phyloP scores from a whole-genome alignment of 116 monocot genomes.

The Cymodocea nodosa region DNA sequence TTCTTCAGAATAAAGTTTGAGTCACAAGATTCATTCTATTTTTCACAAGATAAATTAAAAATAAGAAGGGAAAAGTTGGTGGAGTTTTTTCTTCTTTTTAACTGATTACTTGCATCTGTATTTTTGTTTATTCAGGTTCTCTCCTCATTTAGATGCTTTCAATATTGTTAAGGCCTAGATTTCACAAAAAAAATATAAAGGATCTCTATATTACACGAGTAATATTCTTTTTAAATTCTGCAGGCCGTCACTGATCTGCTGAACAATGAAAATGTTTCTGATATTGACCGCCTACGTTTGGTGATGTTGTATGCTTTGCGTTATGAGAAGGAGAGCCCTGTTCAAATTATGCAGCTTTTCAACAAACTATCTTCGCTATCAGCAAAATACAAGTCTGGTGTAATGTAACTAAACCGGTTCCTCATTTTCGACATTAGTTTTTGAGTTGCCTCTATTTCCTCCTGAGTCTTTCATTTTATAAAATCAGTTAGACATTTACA shows the following conservation, averaged over 20 bases:
- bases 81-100: too few species aligned
- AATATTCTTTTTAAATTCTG: constrained; percentile 11
- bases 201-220: neutral
- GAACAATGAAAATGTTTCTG: constrained; percentile 84
- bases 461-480: too few species aligned
- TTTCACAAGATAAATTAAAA: too few species aligned
- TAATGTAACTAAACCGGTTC: constrained; percentile 58
- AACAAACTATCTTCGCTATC: constrained; percentile 93
- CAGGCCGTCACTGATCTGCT: constrained; percentile 90
- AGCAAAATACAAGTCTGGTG: constrained; percentile 96
- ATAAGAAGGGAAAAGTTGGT: too few species aligned
- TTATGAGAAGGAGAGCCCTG: constrained; percentile 98
- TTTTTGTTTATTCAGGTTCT: too few species aligned
- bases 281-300: constrained; percentile 68
- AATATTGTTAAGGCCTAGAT: too few species aligned
- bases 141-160: neutral
- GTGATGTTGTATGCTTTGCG: constrained; percentile 98
- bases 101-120: too few species aligned
- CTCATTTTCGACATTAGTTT: constrained; percentile 1
- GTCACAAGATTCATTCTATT: too few species aligned
- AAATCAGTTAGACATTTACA: neutral
- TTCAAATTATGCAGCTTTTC: constrained; percentile 97
- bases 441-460: neutral
- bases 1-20: too few species aligned
- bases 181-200: too few species aligned